These are phyloP conservation scores for Clarireedia hainanense DNA, from an alignment of 2,329 filamentous ascomycete genomes.

Conservation along the genomic window DNA sequence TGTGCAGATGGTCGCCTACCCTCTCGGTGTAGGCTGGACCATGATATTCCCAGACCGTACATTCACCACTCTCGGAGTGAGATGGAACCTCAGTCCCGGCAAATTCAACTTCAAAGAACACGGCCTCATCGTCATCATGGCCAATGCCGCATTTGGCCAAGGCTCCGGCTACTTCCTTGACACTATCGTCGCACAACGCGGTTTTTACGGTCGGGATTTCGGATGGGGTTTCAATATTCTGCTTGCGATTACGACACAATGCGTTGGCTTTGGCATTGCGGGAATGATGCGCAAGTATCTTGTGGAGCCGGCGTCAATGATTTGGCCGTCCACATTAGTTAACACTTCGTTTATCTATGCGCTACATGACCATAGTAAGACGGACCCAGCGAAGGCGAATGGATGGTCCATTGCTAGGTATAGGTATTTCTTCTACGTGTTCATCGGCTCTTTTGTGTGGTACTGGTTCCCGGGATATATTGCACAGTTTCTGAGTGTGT, in stretches of 20 bases:
- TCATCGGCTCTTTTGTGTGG: slow-evolving; percentile 37
- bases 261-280: slow-evolving; percentile 56
- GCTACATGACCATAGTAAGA: slow-evolving; percentile 55
- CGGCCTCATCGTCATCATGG: slow-evolving; percentile 57
- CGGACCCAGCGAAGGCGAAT: slow-evolving; percentile 38
- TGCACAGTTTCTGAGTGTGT: slow-evolving; percentile 61
- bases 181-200: slow-evolving; percentile 61
- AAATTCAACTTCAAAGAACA: slow-evolving; percentile 66
- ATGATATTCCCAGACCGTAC: slow-evolving; percentile 17
- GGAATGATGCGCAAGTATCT: slow-evolving; percentile 51
- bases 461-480: slow-evolving; percentile 54
- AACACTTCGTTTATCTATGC: slow-evolving; percentile 13
- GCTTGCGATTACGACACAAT: slow-evolving; percentile 51
- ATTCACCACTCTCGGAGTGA: slow-evolving; percentile 33
- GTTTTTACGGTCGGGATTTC: slow-evolving; percentile 67
- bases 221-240: slow-evolving; percentile 51
- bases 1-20: slow-evolving; percentile 25
- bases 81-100: slow-evolving; percentile 46
- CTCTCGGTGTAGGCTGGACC: slow-evolving; percentile 43
- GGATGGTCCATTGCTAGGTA: slow-evolving; percentile 40
- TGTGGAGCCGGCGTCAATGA: slow-evolving; percentile 53
- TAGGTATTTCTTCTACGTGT: slow-evolving; percentile 33
- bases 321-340: slow-evolving; percentile 44
- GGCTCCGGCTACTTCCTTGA: slow-evolving; percentile 60
- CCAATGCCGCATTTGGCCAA: slow-evolving; percentile 27